Percentiles rank a stretch among this genome's conserved stretches.
These are phyloP conservation scores for Cunninghamia lanceolata DNA, from an alignment of 75 land plant genomes.

Conservation along the genomic window DNA sequence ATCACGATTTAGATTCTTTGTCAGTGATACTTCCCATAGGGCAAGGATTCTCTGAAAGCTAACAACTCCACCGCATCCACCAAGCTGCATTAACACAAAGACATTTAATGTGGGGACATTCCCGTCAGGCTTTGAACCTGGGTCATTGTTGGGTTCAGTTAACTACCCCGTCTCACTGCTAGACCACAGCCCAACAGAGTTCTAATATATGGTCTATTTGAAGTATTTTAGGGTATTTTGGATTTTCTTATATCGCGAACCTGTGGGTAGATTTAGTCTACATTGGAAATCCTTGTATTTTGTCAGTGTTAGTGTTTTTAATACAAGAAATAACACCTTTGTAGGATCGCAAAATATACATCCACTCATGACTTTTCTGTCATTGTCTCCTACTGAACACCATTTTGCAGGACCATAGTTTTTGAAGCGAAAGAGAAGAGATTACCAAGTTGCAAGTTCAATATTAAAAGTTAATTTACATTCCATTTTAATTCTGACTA, in stretches of 20 bases:
- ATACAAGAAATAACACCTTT: neutral
- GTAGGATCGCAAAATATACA: neutral
- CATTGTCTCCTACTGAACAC: neutral
- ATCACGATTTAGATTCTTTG: neutral
- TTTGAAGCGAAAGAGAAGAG: neutral
- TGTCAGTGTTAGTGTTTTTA: neutral
- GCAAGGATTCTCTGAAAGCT: neutral
- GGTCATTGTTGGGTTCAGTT: no score
- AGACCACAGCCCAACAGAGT: no score
- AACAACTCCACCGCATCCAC: neutral
- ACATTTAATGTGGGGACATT: neutral
- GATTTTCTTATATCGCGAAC: neutral
- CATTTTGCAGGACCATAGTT: neutral
- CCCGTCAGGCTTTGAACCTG: no score
- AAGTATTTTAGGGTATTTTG: neutral
- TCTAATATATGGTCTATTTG: neutral
- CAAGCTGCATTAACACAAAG: neutral
- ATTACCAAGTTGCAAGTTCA: neutral
- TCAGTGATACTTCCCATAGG: neutral
- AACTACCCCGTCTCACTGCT: no score
- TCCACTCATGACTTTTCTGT: neutral
- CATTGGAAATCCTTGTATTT: neutral
- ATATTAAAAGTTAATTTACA: neutral
- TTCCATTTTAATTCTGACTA: neutral
- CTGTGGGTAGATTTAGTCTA: no score